Percentiles rank a stretch among this genome's conserved stretches.
These are phyloP conservation scores for Talaromyces rugulosus DNA, from an alignment of 2,329 filamentous ascomycete species.

Conservation along the genomic window DNA sequence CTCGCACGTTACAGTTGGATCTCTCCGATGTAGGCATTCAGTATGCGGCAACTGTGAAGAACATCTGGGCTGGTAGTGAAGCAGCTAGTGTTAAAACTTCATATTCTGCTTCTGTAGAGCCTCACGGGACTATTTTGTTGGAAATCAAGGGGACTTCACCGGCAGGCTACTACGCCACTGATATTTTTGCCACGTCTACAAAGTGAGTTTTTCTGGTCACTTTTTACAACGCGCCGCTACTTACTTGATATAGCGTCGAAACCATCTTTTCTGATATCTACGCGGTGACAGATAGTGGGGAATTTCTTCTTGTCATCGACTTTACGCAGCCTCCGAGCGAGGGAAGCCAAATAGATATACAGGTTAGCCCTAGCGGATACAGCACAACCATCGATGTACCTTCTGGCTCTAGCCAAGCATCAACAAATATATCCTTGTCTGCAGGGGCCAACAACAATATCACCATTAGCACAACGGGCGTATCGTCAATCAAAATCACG, in stretches of 20 bases:
- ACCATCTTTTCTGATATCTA: constrained; percentile 18
- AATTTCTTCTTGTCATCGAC: constrained; percentile 20
- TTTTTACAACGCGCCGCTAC: background rate
- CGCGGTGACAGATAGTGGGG: constrained; percentile 24
- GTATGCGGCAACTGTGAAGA: constrained; percentile 28
- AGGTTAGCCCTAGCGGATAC: background rate
- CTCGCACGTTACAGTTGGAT: constrained; percentile 41
- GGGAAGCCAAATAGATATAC: background rate
- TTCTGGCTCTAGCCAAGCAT: background rate
- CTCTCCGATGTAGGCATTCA: constrained; percentile 40
- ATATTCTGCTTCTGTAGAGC: constrained; percentile 22
- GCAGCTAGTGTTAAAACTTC: constrained; percentile 19
- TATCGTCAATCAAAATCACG: constrained; percentile 20
- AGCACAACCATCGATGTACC: background rate
- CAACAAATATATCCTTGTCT: constrained; percentile 15
- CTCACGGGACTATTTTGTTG: constrained; percentile 29
- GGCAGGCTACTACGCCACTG: constrained; percentile 19
- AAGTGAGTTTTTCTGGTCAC: constrained; percentile 14
- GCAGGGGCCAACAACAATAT: constrained; percentile 24
- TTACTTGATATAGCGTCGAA: background rate
- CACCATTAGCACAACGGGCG: constrained; percentile 16
- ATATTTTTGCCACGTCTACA: constrained; percentile 14
- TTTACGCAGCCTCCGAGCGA: constrained; percentile 8
- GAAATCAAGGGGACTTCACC: constrained; percentile 23
- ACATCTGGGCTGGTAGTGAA: constrained; percentile 25